Percentiles rank a stretch among this genome's conserved stretches.
These are phyloP conservation scores for Aristolochia contorta DNA, from an alignment of 164 flowering plant species.

Conservation along the genomic window DNA sequence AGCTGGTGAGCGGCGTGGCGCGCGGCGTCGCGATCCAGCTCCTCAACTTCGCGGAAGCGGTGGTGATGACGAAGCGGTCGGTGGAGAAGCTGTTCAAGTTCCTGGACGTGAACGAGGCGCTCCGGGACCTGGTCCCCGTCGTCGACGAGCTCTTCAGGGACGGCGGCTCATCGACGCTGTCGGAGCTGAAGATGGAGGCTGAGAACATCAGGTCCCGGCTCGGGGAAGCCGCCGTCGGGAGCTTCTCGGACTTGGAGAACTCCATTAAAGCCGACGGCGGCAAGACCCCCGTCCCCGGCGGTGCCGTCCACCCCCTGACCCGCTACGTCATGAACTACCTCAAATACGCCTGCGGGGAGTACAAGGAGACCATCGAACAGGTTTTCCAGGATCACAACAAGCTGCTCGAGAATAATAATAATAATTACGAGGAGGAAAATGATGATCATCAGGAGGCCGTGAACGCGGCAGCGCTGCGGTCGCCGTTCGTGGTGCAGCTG, in stretches of 20 bases:
- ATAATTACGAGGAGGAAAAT: no score
- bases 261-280: conserved; percentile 52
- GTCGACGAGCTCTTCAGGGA: conserved; percentile 17
- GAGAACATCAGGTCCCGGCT: conserved; percentile 22
- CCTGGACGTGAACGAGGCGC: conserved; percentile 64
- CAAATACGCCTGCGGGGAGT: conserved; percentile 50
- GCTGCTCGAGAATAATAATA: no score
- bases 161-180: conserved; percentile 13
- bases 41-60: conserved; percentile 63
- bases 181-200: conserved; percentile 37
- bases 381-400: conserved; percentile 34
- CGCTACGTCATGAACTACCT: conserved; percentile 81
- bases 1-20: conserved; percentile 27
- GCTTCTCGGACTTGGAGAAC: conserved; percentile 65
- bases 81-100: conserved; percentile 70
- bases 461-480: neutral
- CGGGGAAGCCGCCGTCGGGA: conserved; percentile 49
- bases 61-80: conserved; percentile 49
- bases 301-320: conserved; percentile 83
- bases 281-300: conserved; percentile 69
- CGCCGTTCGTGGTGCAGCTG: conserved; percentile 44
- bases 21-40: conserved; percentile 32
- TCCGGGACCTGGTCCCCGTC: conserved; percentile 29
- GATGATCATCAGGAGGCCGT: no score
- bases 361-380: conserved; percentile 54